Evolutionary conservation across 345 rosid genomes (phyloP), one percentile per base, ranked within the genome.

Genomic region (Alliaria petiolata): DNA sequence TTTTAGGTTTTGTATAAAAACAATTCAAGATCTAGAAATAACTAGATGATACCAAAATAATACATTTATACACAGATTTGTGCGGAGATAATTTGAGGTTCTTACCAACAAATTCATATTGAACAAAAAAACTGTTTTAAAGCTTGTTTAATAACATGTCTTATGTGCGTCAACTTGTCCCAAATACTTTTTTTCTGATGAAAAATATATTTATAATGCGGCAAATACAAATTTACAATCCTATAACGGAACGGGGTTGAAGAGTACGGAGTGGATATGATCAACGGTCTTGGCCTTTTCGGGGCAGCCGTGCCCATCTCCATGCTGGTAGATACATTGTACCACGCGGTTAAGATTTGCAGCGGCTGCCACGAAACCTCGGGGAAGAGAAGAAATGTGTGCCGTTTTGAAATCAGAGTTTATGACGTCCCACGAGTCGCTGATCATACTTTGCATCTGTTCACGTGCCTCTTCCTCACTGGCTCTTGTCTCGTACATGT

Each of bases 261-360:
- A 54, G 43, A 67, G 63, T 17, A 55, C 15, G 43, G 72, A 67
- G 11, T 30, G 31, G 42, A 67, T 25, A 44, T 43, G 17, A 43
- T 54, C 72, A 67, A 55, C 42, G 33, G 43, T 55, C 33, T 53
- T 67, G 8, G 72, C 17, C 16, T 67, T 67, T 6, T 67, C 63
- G 33, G 72, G 72, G n/a, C 1, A 54, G 54, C 63, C 42, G 52
- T 69, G 52, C 3, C 85, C 87, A 67, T 84, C 85, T 4, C 82
- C 85, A 30, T 58, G 19, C 7, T 59, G 71, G 25, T 84, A 82
- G 28, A 62, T 43, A 55, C 44, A 79, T 1, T 56, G 77, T 7
- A 81, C 46, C 65, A 53, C 22, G 14, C 86, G 78, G 3, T 55
- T 79, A 0, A 76, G 7, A 55, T 80, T 79, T 43, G 73, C 47